Conservation (phyloP, 768 basidiomycete species). For the Agaricus blazei region DNA sequence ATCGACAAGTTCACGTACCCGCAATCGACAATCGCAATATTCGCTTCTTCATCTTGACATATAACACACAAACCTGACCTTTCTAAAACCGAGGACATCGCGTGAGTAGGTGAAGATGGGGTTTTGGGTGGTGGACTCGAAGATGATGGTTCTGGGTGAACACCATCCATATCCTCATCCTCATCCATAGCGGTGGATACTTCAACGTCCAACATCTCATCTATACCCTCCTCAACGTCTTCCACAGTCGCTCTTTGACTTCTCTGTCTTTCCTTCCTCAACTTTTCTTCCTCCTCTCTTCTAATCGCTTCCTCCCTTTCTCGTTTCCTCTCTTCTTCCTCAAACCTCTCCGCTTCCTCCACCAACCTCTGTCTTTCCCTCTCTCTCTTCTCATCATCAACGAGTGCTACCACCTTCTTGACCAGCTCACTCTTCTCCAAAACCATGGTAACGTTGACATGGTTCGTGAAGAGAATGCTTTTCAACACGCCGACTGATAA, state of each 20-base stretch:
- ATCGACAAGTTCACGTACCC: constrained; percentile 48
- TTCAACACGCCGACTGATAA: constrained; percentile 76
- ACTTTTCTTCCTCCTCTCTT: constrained; percentile 17
- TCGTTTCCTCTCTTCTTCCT: constrained; percentile 31
- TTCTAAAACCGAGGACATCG: constrained; percentile 44
- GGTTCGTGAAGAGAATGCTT: constrained; percentile 73
- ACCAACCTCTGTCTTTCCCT: constrained; percentile 41
- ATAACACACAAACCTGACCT: constrained; percentile 82
- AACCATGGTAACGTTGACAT: constrained; percentile 69
- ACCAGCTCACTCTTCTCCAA: constrained; percentile 90
- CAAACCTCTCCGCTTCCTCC: constrained; percentile 42
- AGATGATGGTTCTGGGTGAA: not conserved
- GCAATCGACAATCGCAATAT: constrained; percentile 92
- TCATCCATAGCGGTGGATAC: constrained; percentile 5
- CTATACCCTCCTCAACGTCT: constrained; percentile 13
- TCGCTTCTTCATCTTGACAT: constrained; percentile 93
- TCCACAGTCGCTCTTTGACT: constrained; percentile 15
- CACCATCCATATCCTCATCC: not conserved
- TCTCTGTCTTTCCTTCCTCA: constrained; percentile 16
- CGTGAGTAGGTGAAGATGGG: constrained; percentile 25
- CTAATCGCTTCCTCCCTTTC: constrained; percentile 33
- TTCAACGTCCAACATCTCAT: constrained; percentile 14
- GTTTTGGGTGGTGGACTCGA: constrained; percentile 14
- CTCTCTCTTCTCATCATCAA: constrained; percentile 60
- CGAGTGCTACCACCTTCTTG: constrained; percentile 53